Evolutionary conservation across 345 rosid species (phyloP), one percentile per base, ranked within the genome.

Genomic region (Salix dunnii): DNA sequence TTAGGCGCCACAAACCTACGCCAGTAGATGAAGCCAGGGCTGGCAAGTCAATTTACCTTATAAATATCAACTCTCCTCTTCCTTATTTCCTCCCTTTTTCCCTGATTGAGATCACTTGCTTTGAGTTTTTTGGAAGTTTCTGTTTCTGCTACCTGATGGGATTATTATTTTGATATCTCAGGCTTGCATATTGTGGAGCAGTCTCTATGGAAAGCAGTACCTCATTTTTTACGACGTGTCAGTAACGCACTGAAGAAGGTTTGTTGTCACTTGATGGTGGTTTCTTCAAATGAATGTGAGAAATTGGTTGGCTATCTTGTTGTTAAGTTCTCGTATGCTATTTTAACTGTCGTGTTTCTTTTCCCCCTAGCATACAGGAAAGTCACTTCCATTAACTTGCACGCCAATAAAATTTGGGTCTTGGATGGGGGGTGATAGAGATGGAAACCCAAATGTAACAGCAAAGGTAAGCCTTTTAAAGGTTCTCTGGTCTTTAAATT

Each of bases 361-460:
- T 36, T 65, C 35, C 55, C 61, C 74, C 63, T 74, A 93, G 97
- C 92, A 89, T 81, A 90, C 97, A 7, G 96, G 98, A 77, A 88
- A 83, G 79, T 87, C 94, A 49, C 96, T 94, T 79, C 98, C 98
- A 51, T 86, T 94, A 76, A 94, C 93, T 75, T 90, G 96, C 82
- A 90, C 98, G 0, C 98, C 98, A 5, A 94, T 94, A 77, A 94
- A 84, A 77, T 91, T 94, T 81, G 98, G 98, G 35, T 92, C 98
- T 73, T 94, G 98, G 98, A 94, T 94, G 97, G 98, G 98, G 72
- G 98, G 98, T 83, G 98, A 94, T 82, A 87, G 97, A 87, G 98
- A 94, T 88, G 98, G 98, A 80, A 94, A 94, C 84, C 98, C 98
- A 46, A 94, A 89, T 85, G 97, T 94, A 46, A 94, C 97, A 9